Percentiles rank a stretch among this genome's conserved stretches.
These are phyloP conservation scores for Psidium friedrichsthalianum DNA, from an alignment of 345 rosid genomes.

Conservation along the genomic window DNA sequence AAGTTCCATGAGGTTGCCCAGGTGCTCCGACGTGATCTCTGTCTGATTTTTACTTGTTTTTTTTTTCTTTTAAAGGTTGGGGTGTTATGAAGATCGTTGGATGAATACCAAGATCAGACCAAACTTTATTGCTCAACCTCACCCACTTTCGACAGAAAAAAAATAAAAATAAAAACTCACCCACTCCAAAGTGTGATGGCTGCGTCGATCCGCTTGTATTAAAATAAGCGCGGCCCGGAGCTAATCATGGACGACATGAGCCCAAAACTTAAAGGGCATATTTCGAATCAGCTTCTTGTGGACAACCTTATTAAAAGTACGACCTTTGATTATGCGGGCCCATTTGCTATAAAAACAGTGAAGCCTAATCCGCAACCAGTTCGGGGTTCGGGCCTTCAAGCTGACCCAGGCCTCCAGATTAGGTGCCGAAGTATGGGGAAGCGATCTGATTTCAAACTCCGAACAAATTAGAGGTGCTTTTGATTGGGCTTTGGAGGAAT, in stretches of 20 bases:
- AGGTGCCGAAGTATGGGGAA: not conserved
- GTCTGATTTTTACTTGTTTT: not conserved
- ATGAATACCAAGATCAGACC: not conserved
- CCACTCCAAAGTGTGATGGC: too few species aligned
- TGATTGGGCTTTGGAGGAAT: accelerated
- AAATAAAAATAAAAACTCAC: not conserved
- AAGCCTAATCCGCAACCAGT: too few species aligned
- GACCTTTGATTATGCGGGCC: too few species aligned
- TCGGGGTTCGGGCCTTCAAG: not conserved
- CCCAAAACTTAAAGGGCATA: too few species aligned
- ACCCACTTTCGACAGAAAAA: not conserved
- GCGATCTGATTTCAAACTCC: not conserved
- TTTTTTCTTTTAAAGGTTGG: not conserved
- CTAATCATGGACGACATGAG: too few species aligned
- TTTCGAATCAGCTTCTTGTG: too few species aligned
- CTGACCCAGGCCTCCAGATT: not conserved
- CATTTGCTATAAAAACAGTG: too few species aligned
- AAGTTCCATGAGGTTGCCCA: not conserved
- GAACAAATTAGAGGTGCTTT: accelerated
- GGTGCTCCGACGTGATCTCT: not conserved
- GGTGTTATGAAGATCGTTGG: not conserved
- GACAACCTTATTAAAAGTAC: too few species aligned
- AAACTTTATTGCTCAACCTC: not conserved
- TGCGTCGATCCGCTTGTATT: too few species aligned
- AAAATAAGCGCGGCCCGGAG: too few species aligned